Evolutionary conservation across 306 rosid genomes (phyloP).

Genomic region (Argentina anserina): DNA sequence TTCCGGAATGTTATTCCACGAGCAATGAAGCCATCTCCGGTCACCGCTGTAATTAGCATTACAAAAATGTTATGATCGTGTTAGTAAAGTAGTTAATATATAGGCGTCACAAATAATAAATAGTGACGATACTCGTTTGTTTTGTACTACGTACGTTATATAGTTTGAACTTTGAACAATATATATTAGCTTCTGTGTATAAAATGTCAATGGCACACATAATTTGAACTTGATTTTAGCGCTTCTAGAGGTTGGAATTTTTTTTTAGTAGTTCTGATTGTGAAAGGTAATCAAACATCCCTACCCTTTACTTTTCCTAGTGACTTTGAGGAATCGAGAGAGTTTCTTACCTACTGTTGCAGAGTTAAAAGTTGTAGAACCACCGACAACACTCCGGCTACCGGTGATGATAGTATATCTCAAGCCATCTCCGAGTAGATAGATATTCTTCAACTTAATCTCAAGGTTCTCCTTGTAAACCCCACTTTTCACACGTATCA

Average conservation of each 20-base stretch:
- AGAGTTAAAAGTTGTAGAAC: conserved; percentile 51
- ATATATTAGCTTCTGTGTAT: no score
- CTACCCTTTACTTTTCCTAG: not conserved
- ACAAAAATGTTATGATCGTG: not conserved
- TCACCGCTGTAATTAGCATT: conserved; percentile 36
- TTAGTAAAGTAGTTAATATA: not conserved
- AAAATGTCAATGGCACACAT: not conserved
- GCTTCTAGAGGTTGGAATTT: not conserved
- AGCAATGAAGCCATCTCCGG: conserved; percentile 48
- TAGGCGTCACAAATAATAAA: no score
- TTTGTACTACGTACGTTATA: no score
- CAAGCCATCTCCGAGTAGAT: conserved; percentile 48
- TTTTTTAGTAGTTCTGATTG: not conserved
- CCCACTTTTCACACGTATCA: conserved; percentile 46
- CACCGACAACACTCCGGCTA: conserved; percentile 46
- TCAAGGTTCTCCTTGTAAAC: conserved; percentile 45
- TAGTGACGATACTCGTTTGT: no score
- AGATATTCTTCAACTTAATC: conserved; percentile 43
- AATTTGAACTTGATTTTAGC: not conserved
- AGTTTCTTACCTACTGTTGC: conserved; percentile 52
- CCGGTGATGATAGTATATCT: conserved; percentile 46
- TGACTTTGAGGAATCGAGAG: not conserved
- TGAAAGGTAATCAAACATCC: not conserved
- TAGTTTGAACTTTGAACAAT: no score
- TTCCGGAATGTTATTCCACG: conserved; percentile 52